Evolutionary conservation across 768 basidiomycete genomes (phyloP).

Genomic region (Tephrocybe sp.): DNA sequence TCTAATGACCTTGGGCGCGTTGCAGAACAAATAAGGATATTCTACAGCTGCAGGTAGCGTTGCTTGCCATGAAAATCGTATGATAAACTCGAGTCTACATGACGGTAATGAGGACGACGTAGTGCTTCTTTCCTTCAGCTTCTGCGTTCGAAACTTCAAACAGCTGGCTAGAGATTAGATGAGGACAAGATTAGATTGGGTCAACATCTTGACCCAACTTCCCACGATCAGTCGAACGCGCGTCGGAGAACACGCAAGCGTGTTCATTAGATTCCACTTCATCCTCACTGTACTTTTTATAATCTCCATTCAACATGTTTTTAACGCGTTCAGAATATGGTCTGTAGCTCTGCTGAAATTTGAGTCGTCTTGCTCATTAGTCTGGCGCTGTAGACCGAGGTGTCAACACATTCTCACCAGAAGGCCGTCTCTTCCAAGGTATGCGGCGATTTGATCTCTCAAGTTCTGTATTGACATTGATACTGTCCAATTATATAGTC

Average conservation of each 20-base stretch:
- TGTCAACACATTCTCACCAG: conserved; percentile 98
- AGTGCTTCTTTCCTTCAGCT: no score
- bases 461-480: conserved; percentile 1
- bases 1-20: no score
- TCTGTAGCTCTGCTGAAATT: conserved; percentile 29
- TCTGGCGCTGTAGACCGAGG: conserved; percentile 68
- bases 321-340: conserved; percentile 96
- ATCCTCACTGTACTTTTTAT: conserved; percentile 19
- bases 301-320: conserved; percentile 59
- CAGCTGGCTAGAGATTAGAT: neutral
- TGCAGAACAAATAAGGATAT: no score
- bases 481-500: conserved; percentile 42
- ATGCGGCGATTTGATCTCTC: conserved; percentile 15
- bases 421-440: conserved; percentile 99
- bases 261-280: conserved; percentile 21
- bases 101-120: no score
- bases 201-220: conserved; percentile 19
- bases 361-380: neutral
- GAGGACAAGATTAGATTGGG: conserved; percentile 34
- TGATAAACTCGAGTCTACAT: no score
- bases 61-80: no score
- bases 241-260: conserved; percentile 41
- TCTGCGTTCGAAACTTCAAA: no score
- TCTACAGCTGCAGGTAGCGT: no score
- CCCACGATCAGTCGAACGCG: conserved; percentile 45